phyloP scores from a whole-genome alignment of 192 early-diverging fungal species.

The Coemansia javaensis region DNA sequence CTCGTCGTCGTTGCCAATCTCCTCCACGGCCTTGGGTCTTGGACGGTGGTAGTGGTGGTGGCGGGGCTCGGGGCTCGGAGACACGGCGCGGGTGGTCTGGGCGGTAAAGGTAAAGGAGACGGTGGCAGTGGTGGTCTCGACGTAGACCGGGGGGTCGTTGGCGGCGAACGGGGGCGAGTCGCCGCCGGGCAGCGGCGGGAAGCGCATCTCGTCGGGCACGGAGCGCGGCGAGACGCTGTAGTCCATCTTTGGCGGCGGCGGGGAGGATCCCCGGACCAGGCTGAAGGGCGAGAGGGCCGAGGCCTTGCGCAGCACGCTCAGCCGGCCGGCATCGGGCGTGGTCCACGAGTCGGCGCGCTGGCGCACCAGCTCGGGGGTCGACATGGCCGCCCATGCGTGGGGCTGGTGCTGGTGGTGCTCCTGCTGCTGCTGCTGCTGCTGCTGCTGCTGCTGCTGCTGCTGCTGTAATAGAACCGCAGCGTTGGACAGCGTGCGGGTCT shows the following conservation, averaged over 20 bases:
- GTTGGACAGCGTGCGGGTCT: conserved; percentile 3
- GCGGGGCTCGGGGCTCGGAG: no score
- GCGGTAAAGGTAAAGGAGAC: not conserved
- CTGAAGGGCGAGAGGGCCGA: conserved; percentile 19
- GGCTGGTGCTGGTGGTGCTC: no score
- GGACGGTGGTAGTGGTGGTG: no score
- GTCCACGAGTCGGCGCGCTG: conserved; percentile 28
- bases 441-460: not conserved
- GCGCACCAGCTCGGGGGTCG: conserved; percentile 7
- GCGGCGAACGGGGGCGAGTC: not conserved
- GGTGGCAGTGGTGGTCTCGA: not conserved
- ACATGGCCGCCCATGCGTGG: not conserved
- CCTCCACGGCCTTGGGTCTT: not conserved
- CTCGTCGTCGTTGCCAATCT: not conserved
- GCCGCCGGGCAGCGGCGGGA: not conserved
- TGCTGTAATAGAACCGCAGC: not conserved
- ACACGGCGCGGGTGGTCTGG: not conserved
- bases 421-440: not conserved
- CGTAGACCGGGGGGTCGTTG: not conserved
- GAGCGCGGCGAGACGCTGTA: not conserved
- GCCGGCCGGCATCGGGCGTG: not conserved
- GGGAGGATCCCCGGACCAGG: conserved; percentile 22
- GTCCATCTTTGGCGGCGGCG: conserved; percentile 5
- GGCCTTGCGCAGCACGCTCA: conserved; percentile 22
- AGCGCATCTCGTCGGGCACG: not conserved